A percentile compares a stretch with the other conserved stretches of the same genome.
phyloP scores from a whole-genome alignment of 208 protist species.

The Leishmania aethiopica region DNA sequence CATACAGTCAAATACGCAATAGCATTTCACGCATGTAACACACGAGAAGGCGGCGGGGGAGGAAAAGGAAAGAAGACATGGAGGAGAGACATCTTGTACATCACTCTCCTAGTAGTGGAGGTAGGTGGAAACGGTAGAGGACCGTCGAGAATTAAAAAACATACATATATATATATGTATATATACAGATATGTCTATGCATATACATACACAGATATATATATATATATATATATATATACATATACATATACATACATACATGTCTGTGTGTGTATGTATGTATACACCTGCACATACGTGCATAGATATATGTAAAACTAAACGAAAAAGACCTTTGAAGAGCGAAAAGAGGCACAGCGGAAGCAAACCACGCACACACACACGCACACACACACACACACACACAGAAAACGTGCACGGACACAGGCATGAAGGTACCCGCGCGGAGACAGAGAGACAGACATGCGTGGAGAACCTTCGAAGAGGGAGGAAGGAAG shows the following conservation, averaged over 20 bases:
- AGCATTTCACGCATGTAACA: background rate
- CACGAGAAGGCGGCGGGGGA: background rate
- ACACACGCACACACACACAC: background rate
- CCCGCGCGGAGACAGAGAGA: background rate
- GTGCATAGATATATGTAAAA: background rate
- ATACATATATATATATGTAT: background rate
- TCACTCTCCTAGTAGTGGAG: constrained; percentile 9
- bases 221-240: background rate
- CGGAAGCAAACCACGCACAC: background rate
- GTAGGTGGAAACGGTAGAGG: background rate
- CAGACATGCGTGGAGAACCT: background rate
- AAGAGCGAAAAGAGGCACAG: background rate
- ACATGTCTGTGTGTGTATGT: background rate
- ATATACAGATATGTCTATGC: background rate
- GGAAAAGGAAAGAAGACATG: background rate
- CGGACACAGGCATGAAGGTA: background rate
- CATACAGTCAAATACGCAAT: constrained; percentile 6
- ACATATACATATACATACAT: background rate
- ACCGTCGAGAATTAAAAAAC: background rate
- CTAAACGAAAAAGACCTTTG: constrained; percentile 9
- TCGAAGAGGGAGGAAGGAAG: background rate
- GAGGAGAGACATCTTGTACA: constrained; percentile 6
- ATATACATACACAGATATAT: background rate
- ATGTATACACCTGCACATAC: background rate
- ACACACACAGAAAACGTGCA: too few relatives aligned